Base-by-base conservation (phyloP, 768 basidiomycete genomes). In the Dictyophora rubrovolvata region DNA sequence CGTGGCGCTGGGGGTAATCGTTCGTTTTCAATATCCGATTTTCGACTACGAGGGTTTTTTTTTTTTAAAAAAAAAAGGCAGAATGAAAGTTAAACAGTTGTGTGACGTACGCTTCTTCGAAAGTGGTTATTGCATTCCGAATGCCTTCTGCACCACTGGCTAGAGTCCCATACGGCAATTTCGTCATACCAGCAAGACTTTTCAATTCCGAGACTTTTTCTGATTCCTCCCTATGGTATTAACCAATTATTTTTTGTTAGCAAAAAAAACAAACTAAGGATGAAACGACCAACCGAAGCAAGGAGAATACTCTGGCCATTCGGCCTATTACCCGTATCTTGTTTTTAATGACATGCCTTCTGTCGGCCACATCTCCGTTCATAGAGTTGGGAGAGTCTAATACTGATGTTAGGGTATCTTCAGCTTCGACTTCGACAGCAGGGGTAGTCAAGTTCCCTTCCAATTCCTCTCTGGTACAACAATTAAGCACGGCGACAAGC, bases 271-370 rank as follows among this genome's bases (percentile, higher is more conserved):
- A 3, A 21, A 55, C 17, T 2, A 48, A 2, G 10, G 54, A 42
- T 20, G 16, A 55, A 11, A 21, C 21, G 12, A 63, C 71, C 58
- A 12, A 74, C 72, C 75, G 70, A 21, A 79, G 70, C 21, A 79
- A 70, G 0, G 75, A 70, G 63, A 79, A 78, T 22, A 78, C 73
- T 42, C 74, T 68, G 8, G 73, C 73, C 76, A 79, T 77, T 56
- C 75, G 68, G 50, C 77, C 77, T 55, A 79, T 75, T 11, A 74
- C 74, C 55, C 77, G 68, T 60, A 79, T 79, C 72, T 79, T 79
- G 70, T 75, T 75, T 68, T 77, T 77, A 71, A 79, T 77, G 53
- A 71, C 68, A 57, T 73, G 66, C 53, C 75, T 62, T 21, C 74
- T 67, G 61, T 75, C 74, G 12, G 69, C 65, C 14, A 71, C 68